A percentile compares a stretch with the other conserved stretches of the same genome.
These are phyloP conservation scores for Coemansia sp. DNA, from an alignment of 192 early-diverging fungal species.

Conservation along the genomic window DNA sequence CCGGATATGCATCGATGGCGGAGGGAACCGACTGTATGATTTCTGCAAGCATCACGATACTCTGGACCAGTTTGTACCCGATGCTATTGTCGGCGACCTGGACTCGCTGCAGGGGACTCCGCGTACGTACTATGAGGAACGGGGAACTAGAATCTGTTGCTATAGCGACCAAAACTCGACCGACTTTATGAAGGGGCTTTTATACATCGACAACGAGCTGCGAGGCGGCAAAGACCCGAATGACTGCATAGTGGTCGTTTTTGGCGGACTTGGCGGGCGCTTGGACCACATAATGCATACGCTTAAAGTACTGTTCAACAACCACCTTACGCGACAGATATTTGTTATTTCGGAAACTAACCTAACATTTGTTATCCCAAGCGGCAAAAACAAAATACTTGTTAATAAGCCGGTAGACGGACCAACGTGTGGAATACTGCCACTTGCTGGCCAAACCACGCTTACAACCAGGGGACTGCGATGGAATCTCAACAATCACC, in stretches of 20 bases:
- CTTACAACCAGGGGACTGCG: conserved; percentile 76
- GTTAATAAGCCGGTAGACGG: conserved; percentile 71
- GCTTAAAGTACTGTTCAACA: conserved; percentile 73
- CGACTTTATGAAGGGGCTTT: conserved; percentile 91
- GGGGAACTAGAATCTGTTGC: conserved; percentile 9
- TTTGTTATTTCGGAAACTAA: conserved; percentile 74
- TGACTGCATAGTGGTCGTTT: conserved; percentile 67
- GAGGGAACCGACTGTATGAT: conserved; percentile 83
- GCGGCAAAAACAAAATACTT: conserved; percentile 66
- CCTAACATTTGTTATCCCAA: conserved; percentile 65
- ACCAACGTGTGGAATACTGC: conserved; percentile 87
- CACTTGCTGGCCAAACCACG: conserved; percentile 64
- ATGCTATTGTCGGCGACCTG: conserved; percentile 83
- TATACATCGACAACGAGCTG: conserved; percentile 39
- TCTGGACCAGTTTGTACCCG: conserved; percentile 52
- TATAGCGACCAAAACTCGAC: conserved; percentile 68
- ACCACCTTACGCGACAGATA: conserved; percentile 59
- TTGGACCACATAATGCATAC: conserved; percentile 88
- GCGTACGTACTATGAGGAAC: conserved; percentile 65
- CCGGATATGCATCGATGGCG: conserved; percentile 86
- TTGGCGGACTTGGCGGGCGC: conserved; percentile 83
- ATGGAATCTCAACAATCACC: conserved; percentile 70
- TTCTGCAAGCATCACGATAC: conserved; percentile 50
- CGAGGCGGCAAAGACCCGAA: conserved; percentile 9
- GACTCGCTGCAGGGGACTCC: conserved; percentile 74